These are phyloP conservation scores for Alternaria brassicicola DNA, from an alignment of 2,329 filamentous ascomycete genomes.

Conservation along the genomic window DNA sequence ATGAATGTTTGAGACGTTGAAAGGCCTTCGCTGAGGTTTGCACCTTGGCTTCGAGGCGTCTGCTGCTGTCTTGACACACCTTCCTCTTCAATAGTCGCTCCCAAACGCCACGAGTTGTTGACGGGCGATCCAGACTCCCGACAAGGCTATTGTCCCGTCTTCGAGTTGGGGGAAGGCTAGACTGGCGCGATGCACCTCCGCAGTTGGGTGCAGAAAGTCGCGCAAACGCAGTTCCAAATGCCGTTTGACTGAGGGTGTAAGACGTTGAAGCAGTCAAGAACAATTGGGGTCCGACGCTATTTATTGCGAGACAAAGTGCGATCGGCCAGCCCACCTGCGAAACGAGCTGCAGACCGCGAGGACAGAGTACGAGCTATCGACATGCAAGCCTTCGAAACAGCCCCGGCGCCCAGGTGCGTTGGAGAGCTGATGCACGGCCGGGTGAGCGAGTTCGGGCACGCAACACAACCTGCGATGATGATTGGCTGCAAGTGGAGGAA, in stretches of 20 bases:
- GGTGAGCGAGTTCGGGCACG: constrained; percentile 13
- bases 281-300: neutral
- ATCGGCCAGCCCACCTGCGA: neutral
- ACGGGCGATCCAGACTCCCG: constrained; percentile 15
- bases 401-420: neutral
- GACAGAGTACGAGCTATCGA: neutral
- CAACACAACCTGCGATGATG: constrained; percentile 6
- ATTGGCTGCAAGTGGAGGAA: constrained; percentile 6
- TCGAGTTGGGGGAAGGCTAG: constrained; percentile 4
- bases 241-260: neutral
- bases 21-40: neutral
- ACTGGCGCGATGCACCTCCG: constrained; percentile 9
- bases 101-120: constrained; percentile 10
- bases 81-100: constrained; percentile 22
- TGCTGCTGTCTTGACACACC: constrained; percentile 12
- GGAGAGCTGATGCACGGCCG: constrained; percentile 2
- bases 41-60: neutral
- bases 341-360: neutral
- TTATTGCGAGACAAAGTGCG: constrained; percentile 6
- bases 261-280: neutral
- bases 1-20: neutral
- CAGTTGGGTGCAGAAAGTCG: constrained; percentile 5
- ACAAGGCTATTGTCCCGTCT: constrained; percentile 10
- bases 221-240: neutral
- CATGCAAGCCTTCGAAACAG: neutral